Evolutionary conservation across 2,329 filamentous ascomycete species (phyloP).

Genomic region (Fonsecaea multimorphosa): DNA sequence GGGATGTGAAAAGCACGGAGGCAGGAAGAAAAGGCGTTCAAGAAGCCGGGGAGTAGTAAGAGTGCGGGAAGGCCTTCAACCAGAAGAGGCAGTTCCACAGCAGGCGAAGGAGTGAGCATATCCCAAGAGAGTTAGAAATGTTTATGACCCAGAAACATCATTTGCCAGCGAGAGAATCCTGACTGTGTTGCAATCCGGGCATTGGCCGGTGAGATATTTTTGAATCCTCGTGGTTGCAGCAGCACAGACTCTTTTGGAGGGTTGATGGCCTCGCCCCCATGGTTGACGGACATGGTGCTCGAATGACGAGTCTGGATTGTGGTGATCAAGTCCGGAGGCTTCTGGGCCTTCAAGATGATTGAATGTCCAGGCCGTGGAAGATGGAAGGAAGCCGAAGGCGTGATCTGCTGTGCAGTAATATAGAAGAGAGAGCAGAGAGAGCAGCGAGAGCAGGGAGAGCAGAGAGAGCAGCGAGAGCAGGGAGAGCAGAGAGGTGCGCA

Average conservation of each 20-base stretch:
- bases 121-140: conserved; percentile 13
- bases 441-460: background rate
- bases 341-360: background rate
- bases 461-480: background rate
- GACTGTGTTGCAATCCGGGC: conserved; percentile 12
- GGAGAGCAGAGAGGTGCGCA: background rate
- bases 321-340: conserved; percentile 5
- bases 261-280: background rate
- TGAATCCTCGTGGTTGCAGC: background rate
- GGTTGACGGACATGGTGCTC: background rate
- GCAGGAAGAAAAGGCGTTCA: background rate
- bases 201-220: conserved; percentile 31
- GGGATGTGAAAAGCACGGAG: background rate
- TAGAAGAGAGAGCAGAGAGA: background rate
- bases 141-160: conserved; percentile 9
- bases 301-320: background rate
- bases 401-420: background rate
- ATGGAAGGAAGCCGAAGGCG: background rate
- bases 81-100: conserved; percentile 10
- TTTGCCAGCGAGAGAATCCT: conserved; percentile 13
- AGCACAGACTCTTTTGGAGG: background rate
- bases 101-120: background rate
- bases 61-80: background rate
- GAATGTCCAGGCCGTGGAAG: background rate
- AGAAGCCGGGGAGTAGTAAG: background rate